Percentiles rank a stretch among this genome's conserved stretches.
Evolutionary conservation across 2,329 filamentous ascomycete genomes (phyloP).

Genomic region (Biscogniauxia mediterranea): DNA sequence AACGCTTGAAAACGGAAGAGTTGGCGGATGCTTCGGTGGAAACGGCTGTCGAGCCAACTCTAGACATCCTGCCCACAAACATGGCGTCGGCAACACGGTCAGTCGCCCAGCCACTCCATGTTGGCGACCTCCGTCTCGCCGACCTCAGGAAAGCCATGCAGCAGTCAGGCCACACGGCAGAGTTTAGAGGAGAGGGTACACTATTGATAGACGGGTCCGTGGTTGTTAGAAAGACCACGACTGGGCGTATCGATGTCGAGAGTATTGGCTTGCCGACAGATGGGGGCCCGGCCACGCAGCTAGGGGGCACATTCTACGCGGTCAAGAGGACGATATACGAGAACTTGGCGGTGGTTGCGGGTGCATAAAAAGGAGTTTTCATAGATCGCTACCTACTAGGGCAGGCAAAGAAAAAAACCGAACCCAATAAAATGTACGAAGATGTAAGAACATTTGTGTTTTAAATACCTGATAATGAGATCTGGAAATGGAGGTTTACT

Average conservation of each 20-base stretch:
- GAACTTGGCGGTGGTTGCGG: conserved; percentile 85
- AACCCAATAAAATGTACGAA: neutral
- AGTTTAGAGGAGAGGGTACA: conserved; percentile 91
- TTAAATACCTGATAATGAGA: conserved; percentile 1
- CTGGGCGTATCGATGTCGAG: conserved; percentile 87
- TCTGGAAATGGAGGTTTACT: too few species aligned
- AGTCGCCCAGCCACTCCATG: conserved; percentile 84
- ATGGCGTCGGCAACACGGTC: conserved; percentile 72
- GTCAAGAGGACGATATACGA: conserved; percentile 93
- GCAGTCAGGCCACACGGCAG: conserved; percentile 76
- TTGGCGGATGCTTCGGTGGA: conserved; percentile 20
- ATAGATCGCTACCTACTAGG: neutral
- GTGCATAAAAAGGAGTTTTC: conserved; percentile 43
- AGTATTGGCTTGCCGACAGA: conserved; percentile 59
- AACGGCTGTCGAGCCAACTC: conserved; percentile 41
- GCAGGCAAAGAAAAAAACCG: too few species aligned
- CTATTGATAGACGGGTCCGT: conserved; percentile 86
- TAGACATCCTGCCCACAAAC: conserved; percentile 54
- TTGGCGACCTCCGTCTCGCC: conserved; percentile 86
- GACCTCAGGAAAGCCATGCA: conserved; percentile 86
- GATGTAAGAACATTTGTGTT: neutral
- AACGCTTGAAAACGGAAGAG: conserved; percentile 48
- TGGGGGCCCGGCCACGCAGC: conserved; percentile 40
- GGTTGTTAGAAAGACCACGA: conserved; percentile 81
- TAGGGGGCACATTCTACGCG: conserved; percentile 73